Evolutionary conservation across 257 asterid species (phyloP).

Genomic region (Anisodus tanguticus): DNA sequence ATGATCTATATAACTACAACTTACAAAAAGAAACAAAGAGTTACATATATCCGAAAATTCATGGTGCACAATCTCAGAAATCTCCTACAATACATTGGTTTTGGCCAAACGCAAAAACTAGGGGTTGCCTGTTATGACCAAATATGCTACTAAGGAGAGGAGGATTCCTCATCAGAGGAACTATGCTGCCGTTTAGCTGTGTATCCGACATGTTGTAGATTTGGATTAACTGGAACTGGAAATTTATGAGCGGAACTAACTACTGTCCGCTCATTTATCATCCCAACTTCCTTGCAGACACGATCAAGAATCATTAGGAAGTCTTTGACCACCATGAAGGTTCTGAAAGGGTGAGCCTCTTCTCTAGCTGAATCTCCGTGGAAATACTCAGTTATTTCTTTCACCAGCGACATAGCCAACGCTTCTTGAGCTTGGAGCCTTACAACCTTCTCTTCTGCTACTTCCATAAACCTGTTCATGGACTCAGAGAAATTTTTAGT

Average conservation of each 20-base stretch:
- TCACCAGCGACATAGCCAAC: constrained; percentile 40
- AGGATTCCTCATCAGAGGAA: constrained; percentile 36
- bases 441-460: constrained; percentile 41
- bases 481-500: constrained; percentile 35
- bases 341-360: constrained; percentile 43
- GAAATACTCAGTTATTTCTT: constrained; percentile 45
- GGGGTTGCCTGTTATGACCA: neutral
- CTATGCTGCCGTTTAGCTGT: constrained; percentile 29
- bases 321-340: constrained; percentile 42
- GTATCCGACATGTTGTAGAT: constrained; percentile 36
- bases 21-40: neutral
- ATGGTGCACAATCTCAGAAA: neutral
- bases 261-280: constrained; percentile 34
- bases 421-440: constrained; percentile 41
- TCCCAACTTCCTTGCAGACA: constrained; percentile 39
- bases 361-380: constrained; percentile 45
- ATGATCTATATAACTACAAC: constrained; percentile 26
- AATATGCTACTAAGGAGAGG: neutral
- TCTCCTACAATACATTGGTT: constrained; percentile 25
- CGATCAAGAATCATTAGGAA: constrained; percentile 40
- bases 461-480: constrained; percentile 38
- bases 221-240: constrained; percentile 46
- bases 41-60: neutral
- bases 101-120: constrained; percentile 24
- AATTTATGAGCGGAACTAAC: constrained; percentile 37